Evolutionary conservation across 73 alveolate species (phyloP).

Genomic region (Stentor coeruleus): DNA sequence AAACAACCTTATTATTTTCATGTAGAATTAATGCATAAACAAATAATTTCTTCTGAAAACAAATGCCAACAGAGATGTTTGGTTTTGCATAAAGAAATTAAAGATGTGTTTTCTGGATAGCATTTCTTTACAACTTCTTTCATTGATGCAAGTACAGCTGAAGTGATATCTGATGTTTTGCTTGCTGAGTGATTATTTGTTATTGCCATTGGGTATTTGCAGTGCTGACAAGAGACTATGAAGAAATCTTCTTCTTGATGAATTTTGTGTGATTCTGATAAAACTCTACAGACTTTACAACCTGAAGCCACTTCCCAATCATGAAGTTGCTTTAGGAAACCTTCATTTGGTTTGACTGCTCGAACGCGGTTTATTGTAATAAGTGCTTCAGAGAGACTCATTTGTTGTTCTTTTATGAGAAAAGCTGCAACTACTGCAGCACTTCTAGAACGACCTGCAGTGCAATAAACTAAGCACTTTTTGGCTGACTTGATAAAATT

Average conservation of each 20-base stretch:
- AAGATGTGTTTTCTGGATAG: too few species aligned
- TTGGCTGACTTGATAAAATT: not conserved
- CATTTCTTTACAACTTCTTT: too few species aligned
- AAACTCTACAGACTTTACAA: not conserved
- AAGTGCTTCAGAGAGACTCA: conserved; percentile 18
- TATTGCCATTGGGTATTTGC: conserved; percentile 6
- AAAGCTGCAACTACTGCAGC: conserved; percentile 21
- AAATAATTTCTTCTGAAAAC: too few species aligned
- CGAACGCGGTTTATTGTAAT: not conserved
- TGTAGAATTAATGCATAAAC: too few species aligned
- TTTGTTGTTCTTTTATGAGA: conserved; percentile 1
- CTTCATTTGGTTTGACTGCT: conserved; percentile 9
- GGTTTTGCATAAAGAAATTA: too few species aligned
- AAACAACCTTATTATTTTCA: too few species aligned
- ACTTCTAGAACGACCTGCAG: conserved; percentile 23
- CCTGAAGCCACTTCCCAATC: not conserved
- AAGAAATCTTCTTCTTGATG: not conserved
- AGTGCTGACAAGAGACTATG: not conserved
- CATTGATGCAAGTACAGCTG: too few species aligned
- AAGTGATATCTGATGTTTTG: too few species aligned
- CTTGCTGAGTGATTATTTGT: not conserved
- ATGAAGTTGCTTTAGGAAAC: conserved; percentile 13
- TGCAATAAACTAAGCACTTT: not conserved
- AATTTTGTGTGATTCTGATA: not conserved
- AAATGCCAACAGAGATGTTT: too few species aligned